Evolutionary conservation across 164 flowering plant genomes (phyloP), one percentile per base, ranked within the genome.

Genomic region (Sextonia rubra): DNA sequence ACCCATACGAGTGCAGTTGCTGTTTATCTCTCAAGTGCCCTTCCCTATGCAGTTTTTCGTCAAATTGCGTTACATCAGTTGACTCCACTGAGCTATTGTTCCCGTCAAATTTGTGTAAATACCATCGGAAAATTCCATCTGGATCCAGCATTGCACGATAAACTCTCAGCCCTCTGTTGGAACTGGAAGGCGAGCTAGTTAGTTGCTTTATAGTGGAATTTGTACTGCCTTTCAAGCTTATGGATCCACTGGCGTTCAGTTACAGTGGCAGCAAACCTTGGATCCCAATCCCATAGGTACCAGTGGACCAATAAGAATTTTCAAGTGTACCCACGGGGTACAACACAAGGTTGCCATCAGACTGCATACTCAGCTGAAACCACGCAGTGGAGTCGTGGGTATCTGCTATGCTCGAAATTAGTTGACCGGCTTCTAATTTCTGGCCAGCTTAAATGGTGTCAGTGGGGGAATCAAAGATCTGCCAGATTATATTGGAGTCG

Each of bases 291-390:
- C 22, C 48, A 12, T 1, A 17, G 12, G 78, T 73, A 11, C 15
- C 3, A 0, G 74, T 17, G 12, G 11, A 0, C 74, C 76, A 80
- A 63, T 80, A 80, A 44, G 78, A 44, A 64, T 68, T 17, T 0
- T 49, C 60, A 4, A 14, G 0, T 7, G 66, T 1, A 4, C 12
- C 12, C 4, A 20, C 52, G 0, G 80, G 76, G 66, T 73, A 75
- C 26, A 48, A 69, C 23, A 75, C 80, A 2, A 77, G 76, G 26
- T 75, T 77, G 14, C 80, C 78, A 69, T 80, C 80, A 0, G 4
- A 0, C 62, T 81, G 83, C 81, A 78, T 81, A 44, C 20, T 77
- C 62, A 26, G 83, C 77, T 0, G 74, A 81, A 30, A n/a, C 14
- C 1, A 27, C 7, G 81, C 79, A 0, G 56, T 71, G 0, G 78